Conservation (phyloP, 805 yeast species). For the Candida patagonica region DNA sequence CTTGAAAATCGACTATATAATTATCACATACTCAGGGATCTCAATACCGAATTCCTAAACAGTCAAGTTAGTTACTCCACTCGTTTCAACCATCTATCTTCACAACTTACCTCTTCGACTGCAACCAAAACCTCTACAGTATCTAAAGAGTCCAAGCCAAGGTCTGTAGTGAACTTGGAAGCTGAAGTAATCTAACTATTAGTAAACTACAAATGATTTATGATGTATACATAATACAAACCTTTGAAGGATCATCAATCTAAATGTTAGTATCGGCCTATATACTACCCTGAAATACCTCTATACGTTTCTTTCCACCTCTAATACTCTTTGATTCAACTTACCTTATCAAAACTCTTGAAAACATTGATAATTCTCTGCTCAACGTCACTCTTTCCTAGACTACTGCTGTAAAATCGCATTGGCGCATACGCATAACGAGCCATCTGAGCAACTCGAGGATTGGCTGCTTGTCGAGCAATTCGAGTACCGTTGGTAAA, state of each 20-base stretch:
- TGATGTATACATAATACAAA: constrained; percentile 4
- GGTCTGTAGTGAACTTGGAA: constrained; percentile 39
- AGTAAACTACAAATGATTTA: neutral
- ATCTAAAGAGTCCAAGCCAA: constrained; percentile 82
- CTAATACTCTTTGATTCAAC: no score
- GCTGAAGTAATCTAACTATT: constrained; percentile 27
- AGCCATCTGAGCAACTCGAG: constrained; percentile 23
- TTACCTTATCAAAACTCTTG: constrained; percentile 50
- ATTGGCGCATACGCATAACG: constrained; percentile 13
- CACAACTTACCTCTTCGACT: constrained; percentile 50
- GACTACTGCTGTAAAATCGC: constrained; percentile 45
- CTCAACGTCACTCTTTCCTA: constrained; percentile 71
- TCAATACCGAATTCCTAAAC: constrained; percentile 45
- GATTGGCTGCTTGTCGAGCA: constrained; percentile 22
- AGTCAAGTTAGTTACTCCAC: constrained; percentile 1
- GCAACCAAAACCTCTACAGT: constrained; percentile 91
- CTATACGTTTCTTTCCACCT: no score
- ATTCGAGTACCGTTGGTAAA: constrained; percentile 7
- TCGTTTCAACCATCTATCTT: neutral
- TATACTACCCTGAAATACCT: neutral
- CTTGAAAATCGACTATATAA: neutral
- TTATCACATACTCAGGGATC: constrained; percentile 40
- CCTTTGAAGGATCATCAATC: constrained; percentile 18
- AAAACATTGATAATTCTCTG: constrained; percentile 74
- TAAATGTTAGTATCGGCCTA: constrained; percentile 13